Evolutionary conservation across 768 basidiomycete genomes (phyloP).

Genomic region (Xanthoconium stramineum): DNA sequence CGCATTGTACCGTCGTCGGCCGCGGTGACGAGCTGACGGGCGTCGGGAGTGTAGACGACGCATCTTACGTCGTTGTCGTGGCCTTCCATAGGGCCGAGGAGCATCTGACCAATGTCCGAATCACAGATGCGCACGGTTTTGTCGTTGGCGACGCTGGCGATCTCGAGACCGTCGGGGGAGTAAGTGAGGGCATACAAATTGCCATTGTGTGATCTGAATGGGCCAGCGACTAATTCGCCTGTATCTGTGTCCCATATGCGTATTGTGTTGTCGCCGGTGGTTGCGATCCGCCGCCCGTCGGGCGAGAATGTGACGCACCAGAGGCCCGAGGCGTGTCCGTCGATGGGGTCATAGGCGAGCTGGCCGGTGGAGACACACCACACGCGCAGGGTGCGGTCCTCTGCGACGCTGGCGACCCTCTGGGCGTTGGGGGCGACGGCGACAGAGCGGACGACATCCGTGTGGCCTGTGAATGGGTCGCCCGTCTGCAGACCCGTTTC

Average conservation of each 20-base stretch:
- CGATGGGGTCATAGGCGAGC: constrained; percentile 23
- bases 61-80: constrained; percentile 29
- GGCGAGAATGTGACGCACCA: constrained; percentile 33
- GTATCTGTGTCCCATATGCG: constrained; percentile 31
- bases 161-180: constrained; percentile 29
- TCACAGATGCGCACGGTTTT: constrained; percentile 31
- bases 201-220: constrained; percentile 30
- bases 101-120: constrained; percentile 36
- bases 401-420: constrained; percentile 25
- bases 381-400: constrained; percentile 29
- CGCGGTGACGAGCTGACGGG: constrained; percentile 26
- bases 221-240: constrained; percentile 23
- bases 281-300: constrained; percentile 30
- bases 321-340: constrained; percentile 26
- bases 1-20: constrained; percentile 30
- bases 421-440: constrained; percentile 27
- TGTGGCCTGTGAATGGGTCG: constrained; percentile 24
- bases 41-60: constrained; percentile 31
- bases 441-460: constrained; percentile 28
- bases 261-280: constrained; percentile 32
- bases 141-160: constrained; percentile 31
- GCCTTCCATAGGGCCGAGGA: constrained; percentile 25
- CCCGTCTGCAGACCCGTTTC: constrained; percentile 13
- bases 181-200: constrained; percentile 39
- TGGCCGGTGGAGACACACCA: constrained; percentile 25